These are phyloP conservation scores for Xerocomus minutiporus DNA, from an alignment of 1,284 basidiomycete species.

Conservation along the genomic window DNA sequence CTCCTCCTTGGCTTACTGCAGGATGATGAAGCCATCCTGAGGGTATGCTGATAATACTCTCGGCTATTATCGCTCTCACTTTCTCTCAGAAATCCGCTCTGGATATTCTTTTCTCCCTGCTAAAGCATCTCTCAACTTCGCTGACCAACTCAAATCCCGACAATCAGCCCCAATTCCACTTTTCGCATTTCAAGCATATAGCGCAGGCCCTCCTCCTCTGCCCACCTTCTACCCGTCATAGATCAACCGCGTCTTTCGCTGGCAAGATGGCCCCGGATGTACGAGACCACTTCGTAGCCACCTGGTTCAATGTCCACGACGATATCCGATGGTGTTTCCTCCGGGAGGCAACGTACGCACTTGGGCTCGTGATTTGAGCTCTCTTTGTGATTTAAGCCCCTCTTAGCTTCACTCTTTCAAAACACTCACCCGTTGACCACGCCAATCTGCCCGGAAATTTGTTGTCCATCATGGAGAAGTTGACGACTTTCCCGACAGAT, in stretches of 20 bases:
- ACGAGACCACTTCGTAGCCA: conserved; percentile 58
- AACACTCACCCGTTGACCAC: conserved; percentile 30
- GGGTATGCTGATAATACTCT: conserved; percentile 39
- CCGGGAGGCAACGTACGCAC: conserved; percentile 70
- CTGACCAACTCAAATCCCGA: conserved; percentile 41
- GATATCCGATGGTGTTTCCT: conserved; percentile 95
- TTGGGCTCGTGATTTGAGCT: background rate
- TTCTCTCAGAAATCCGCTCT: conserved; percentile 62
- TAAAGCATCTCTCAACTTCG: conserved; percentile 71
- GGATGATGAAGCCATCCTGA: conserved; percentile 63
- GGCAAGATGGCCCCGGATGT: conserved; percentile 55
- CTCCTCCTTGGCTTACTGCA: conserved; percentile 67
- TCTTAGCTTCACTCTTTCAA: conserved; percentile 23
- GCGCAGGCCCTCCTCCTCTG: conserved; percentile 58
- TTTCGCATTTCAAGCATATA: conserved; percentile 65
- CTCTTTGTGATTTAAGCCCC: conserved; percentile 2
- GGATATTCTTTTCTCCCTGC: conserved; percentile 76
- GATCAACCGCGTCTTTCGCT: conserved; percentile 21
- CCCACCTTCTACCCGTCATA: conserved; percentile 46
- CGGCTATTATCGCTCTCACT: conserved; percentile 1
- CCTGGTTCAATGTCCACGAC: conserved; percentile 77
- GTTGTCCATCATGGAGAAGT: conserved; percentile 69
- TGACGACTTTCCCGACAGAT: conserved; percentile 81
- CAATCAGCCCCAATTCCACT: conserved; percentile 60
- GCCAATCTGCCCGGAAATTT: conserved; percentile 57